phyloP scores from a whole-genome alignment of 108 stramenopile genomes.

The Cylindrotheca closterium region DNA sequence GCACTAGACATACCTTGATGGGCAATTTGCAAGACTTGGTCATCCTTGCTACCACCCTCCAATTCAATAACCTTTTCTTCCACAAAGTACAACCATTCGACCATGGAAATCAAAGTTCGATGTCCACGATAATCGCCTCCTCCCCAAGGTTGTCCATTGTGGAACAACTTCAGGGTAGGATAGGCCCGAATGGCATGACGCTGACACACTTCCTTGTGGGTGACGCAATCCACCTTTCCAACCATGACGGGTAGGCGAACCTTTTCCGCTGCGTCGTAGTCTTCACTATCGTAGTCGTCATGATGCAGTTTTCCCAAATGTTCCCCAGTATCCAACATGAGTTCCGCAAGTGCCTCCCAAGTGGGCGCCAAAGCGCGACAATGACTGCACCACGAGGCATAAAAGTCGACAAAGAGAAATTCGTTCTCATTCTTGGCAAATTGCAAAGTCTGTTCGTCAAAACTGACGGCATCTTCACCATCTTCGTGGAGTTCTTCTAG shows the following conservation, averaged over 20 bases:
- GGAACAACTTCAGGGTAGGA: conserved; percentile 90
- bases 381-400: conserved; percentile 84
- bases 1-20: conserved; percentile 35
- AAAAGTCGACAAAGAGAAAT: conserved; percentile 68
- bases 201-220: conserved; percentile 70
- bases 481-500: conserved; percentile 87
- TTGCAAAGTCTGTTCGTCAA: conserved; percentile 54
- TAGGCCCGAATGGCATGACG: conserved; percentile 80
- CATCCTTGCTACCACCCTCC: conserved; percentile 10
- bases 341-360: conserved; percentile 86
- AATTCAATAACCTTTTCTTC: conserved; percentile 59
- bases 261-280: conserved; percentile 63
- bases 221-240: conserved; percentile 92
- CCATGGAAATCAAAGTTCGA: conserved; percentile 79
- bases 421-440: conserved; percentile 40
- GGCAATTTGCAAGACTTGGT: conserved; percentile 15
- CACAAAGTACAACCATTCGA: conserved; percentile 60
- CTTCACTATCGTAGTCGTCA: conserved; percentile 61
- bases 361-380: conserved; percentile 83
- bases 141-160: conserved; percentile 47
- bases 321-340: conserved; percentile 70
- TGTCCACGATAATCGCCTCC: conserved; percentile 79
- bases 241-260: conserved; percentile 79
- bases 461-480: conserved; percentile 78
- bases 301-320: conserved; percentile 28